Base-by-base conservation (phyloP, 129 eudicot species). In the Centella asiatica region DNA sequence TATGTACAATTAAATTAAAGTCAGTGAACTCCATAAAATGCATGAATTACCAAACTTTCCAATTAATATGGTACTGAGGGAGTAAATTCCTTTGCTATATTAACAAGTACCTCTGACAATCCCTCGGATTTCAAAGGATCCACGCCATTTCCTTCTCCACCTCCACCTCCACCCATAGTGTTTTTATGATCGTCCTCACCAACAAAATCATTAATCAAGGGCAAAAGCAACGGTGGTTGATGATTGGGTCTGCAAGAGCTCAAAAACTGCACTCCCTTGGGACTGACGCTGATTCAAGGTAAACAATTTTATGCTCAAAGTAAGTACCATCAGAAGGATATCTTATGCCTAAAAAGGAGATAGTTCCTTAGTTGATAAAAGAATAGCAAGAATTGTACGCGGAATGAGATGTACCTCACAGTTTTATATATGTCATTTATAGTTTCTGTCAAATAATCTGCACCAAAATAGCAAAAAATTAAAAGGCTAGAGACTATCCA, bases 361-460 rank as follows among this genome's bases (percentile, higher is more conserved):
- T 34, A 42, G 12, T 57, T 48, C 49, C 54, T 22, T 12, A 33
- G 57, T 56, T 5, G 50, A 25, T 53, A 20, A 13, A 53, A 28
- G 25, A 72, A 25, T 18, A 14, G 25, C 2, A 0, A 20, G 26
- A 31, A 26, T 36, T 1, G 18, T 71, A 48, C 19, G 36, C 26
- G 7, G 60, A 33, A 25, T 66, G 40, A 29, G 48, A 64, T 57
- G 23, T 70, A 81, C 97, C 95, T 90, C 46, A 86, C 78, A 45
- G 83, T 71, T 72, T 78, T 74, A 57, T 69, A 86, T 25, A 81
- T 36, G 61, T 83, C 92, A 28, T 62, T 81, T 58, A 83, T 66
- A 58, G 78, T 86, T 78, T 90, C 95, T 40, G 64, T 76, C 83
- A 90, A 69, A 83, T 83, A 90, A 69, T 82, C 97, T 90, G 93